phyloP scores from a whole-genome alignment of 371 early-diverging fungal genomes.

The Apophysomyces sp. region DNA sequence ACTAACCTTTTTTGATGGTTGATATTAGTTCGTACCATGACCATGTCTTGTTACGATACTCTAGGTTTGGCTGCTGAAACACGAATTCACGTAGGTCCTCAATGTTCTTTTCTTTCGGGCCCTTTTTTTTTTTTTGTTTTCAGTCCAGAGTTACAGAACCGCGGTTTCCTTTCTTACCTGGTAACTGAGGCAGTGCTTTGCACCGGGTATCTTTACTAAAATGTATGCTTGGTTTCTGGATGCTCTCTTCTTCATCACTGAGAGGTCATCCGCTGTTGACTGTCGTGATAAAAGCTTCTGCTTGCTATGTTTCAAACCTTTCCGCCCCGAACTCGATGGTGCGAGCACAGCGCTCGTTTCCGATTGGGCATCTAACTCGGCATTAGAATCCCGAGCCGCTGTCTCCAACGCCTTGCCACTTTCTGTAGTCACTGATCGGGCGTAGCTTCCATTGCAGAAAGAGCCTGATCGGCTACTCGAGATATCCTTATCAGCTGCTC shows the following conservation, averaged over 20 bases:
- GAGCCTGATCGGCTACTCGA: neutral
- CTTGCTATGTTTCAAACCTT: slow-evolving; percentile 10
- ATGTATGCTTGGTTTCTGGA: slow-evolving; percentile 70
- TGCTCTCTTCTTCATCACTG: slow-evolving; percentile 69
- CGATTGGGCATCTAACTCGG: neutral
- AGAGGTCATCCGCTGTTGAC: slow-evolving; percentile 34
- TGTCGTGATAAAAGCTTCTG: slow-evolving; percentile 12
- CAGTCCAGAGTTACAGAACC: neutral
- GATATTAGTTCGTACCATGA: slow-evolving; percentile 68
- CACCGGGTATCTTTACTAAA: slow-evolving; percentile 72
- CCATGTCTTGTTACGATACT: slow-evolving; percentile 79
- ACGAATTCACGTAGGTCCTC: slow-evolving; percentile 72
- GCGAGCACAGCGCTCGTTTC: neutral
- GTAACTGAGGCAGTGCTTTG: slow-evolving; percentile 67
- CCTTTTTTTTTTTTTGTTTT: slow-evolving; percentile 25
- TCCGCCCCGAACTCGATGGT: slow-evolving; percentile 2
- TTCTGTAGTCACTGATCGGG: neutral
- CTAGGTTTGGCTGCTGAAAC: slow-evolving; percentile 71
- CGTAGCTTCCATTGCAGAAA: neutral
- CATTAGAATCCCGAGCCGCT: neutral
- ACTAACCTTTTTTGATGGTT: slow-evolving; percentile 60
- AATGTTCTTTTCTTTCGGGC: slow-evolving; percentile 68
- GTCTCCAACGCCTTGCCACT: neutral
- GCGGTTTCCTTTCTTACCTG: slow-evolving; percentile 42
- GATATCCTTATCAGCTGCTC: neutral